These are phyloP conservation scores for Pythium dissimile DNA, from an alignment of 352 stramenopile species.

Conservation along the genomic window DNA sequence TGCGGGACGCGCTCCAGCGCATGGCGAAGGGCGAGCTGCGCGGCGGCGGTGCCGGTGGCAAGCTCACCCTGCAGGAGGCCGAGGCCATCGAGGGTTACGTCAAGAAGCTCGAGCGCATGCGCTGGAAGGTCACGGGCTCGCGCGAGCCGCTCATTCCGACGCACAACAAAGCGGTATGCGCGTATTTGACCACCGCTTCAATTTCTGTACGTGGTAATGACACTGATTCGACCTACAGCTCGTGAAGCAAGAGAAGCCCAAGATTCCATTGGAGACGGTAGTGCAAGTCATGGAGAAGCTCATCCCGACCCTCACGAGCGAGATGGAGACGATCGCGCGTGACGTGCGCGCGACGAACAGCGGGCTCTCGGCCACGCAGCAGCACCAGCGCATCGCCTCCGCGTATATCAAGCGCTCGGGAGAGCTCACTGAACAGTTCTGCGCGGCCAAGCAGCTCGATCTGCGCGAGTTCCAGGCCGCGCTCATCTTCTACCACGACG, in stretches of 20 bases:
- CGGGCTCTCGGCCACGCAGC: conserved; percentile 28
- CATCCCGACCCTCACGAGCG: conserved; percentile 59
- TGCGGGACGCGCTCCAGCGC: conserved; percentile 64
- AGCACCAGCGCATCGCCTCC: conserved; percentile 52
- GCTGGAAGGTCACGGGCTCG: conserved; percentile 80
- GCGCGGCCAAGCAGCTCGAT: conserved; percentile 44
- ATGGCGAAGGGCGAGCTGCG: conserved; percentile 53
- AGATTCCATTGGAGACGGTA: conserved; percentile 54
- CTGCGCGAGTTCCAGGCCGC: conserved; percentile 68
- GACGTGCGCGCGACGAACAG: conserved; percentile 31
- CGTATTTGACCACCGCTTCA: not conserved
- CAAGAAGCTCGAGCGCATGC: conserved; percentile 58
- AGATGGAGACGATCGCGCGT: conserved; percentile 67
- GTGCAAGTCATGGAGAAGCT: conserved; percentile 69
- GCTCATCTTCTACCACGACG: conserved; percentile 79
- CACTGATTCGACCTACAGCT: conserved; percentile 21
- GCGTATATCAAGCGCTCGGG: conserved; percentile 67
- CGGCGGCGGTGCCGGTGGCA: conserved; percentile 41
- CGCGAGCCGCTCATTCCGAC: conserved; percentile 64
- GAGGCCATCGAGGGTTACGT: conserved; percentile 74
- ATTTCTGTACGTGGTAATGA: not conserved
- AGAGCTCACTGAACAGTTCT: conserved; percentile 54
- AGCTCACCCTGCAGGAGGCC: conserved; percentile 58
- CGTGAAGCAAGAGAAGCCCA: conserved; percentile 55
- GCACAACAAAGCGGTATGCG: conserved; percentile 34